Percentiles rank a stretch among this genome's conserved stretches.
These are phyloP conservation scores for Hordeum marinum DNA, from an alignment of 176 grass and related monocot genomes.

Conservation along the genomic window DNA sequence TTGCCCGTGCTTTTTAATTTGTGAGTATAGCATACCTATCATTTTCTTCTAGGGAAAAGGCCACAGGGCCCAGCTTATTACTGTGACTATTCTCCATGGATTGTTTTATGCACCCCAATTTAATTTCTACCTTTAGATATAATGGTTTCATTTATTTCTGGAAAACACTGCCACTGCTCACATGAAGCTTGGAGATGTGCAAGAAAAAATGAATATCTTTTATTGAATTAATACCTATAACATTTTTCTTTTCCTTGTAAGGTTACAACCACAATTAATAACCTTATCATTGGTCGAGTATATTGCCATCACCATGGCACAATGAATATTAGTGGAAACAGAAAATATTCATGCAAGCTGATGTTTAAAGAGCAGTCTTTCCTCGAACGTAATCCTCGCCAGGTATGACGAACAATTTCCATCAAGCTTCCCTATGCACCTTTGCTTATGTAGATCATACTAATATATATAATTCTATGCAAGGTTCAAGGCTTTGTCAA, in stretches of 20 bases:
- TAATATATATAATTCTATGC: slow-evolving; percentile 41
- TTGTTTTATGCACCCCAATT: background rate
- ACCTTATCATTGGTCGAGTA: slow-evolving; percentile 83
- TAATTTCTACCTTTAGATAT: slow-evolving; percentile 16
- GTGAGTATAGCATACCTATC: background rate
- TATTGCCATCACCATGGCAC: slow-evolving; percentile 84
- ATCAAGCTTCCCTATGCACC: background rate
- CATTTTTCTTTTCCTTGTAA: slow-evolving; percentile 31
- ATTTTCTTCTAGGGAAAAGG: background rate
- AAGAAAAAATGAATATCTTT: background rate
- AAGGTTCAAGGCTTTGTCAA: slow-evolving; percentile 76
- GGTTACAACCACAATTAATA: slow-evolving; percentile 87
- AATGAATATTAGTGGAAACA: slow-evolving; percentile 77
- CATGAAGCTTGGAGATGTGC: background rate
- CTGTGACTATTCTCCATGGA: background rate
- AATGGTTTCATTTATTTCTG: background rate
- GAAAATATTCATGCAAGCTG: slow-evolving; percentile 68
- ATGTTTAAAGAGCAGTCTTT: slow-evolving; percentile 89
- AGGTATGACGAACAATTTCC: slow-evolving; percentile 42
- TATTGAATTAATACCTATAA: background rate
- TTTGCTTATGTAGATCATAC: slow-evolving; percentile 23
- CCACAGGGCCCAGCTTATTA: background rate
- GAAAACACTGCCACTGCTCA: background rate
- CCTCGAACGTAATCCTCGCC: slow-evolving; percentile 68
- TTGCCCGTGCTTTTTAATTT: background rate